A percentile compares a stretch with the other conserved stretches of the same genome.
phyloP scores from a whole-genome alignment of 495 filamentous ascomycete genomes.

The Aspergillus homomorphus region DNA sequence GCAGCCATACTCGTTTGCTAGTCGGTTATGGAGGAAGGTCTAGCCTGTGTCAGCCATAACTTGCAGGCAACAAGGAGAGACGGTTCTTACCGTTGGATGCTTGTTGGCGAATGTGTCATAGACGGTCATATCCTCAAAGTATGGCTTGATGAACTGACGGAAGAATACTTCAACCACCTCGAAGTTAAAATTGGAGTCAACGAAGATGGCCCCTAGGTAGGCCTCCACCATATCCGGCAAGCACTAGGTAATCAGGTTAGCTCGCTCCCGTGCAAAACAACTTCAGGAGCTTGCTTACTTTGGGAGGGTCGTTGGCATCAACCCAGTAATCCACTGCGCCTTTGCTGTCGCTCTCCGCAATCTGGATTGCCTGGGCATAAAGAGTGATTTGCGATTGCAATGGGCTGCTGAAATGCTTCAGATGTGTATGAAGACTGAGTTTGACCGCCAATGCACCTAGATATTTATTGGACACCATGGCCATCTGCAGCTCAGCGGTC shows the following conservation, averaged over 20 bases:
- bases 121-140: conserved; percentile 82
- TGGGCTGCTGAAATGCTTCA: conserved; percentile 57
- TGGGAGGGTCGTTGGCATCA: conserved; percentile 67
- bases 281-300: conserved; percentile 34
- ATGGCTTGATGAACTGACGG: conserved; percentile 63
- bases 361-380: conserved; percentile 67
- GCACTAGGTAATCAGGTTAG: conserved; percentile 44
- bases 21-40: conserved; percentile 53
- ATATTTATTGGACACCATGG: conserved; percentile 98
- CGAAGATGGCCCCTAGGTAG: conserved; percentile 85
- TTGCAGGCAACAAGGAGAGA: conserved; percentile 23
- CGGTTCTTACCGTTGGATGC: conserved; percentile 63
- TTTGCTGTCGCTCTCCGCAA: conserved; percentile 47
- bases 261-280: neutral
- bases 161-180: conserved; percentile 73
- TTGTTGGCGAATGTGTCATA: conserved; percentile 89
- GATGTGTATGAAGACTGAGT: conserved; percentile 71
- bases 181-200: conserved; percentile 85
- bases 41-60: conserved; percentile 25
- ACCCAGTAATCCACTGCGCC: conserved; percentile 80
- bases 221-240: conserved; percentile 88
- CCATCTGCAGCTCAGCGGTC: conserved; percentile 56
- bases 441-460: conserved; percentile 75
- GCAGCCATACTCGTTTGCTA: conserved; percentile 53
- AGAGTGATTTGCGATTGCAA: conserved; percentile 62